Evolutionary conservation across 2,329 filamentous ascomycete genomes (phyloP).

Genomic region (Colletotrichum spaethianum): DNA sequence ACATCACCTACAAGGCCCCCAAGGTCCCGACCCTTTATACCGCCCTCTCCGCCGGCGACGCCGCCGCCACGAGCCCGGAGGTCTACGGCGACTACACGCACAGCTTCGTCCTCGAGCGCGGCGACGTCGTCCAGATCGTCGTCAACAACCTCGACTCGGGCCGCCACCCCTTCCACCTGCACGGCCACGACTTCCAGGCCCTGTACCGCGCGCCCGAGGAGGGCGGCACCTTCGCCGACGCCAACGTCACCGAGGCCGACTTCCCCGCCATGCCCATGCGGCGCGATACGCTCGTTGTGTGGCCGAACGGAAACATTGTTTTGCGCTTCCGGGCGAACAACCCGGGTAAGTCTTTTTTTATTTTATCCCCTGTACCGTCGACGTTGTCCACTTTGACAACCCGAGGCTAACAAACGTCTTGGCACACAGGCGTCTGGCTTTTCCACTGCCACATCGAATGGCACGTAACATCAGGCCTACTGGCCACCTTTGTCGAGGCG

Average conservation of each 20-base stretch:
- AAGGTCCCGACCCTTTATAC: conserved; percentile 88
- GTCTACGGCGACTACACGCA: conserved; percentile 79
- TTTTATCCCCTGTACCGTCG: conserved; percentile 41
- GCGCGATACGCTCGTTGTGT: conserved; percentile 77
- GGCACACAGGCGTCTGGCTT: conserved; percentile 70
- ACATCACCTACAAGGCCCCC: conserved; percentile 80
- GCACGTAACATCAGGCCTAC: conserved; percentile 78
- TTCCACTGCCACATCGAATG: conserved; percentile 89
- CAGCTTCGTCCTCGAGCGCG: conserved; percentile 76
- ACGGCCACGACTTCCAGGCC: conserved; percentile 82
- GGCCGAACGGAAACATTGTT: conserved; percentile 77
- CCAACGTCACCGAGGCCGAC: conserved; percentile 58
- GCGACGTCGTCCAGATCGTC: conserved; percentile 79
- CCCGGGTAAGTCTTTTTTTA: conserved; percentile 65
- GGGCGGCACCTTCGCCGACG: conserved; percentile 67
- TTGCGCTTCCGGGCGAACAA: conserved; percentile 79
- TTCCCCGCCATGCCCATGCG: conserved; percentile 73
- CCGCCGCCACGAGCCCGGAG: conserved; percentile 69
- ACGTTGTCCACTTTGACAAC: no score
- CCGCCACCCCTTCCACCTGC: conserved; percentile 83
- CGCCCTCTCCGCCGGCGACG: conserved; percentile 74
- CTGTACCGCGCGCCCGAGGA: conserved; percentile 73
- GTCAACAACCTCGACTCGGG: conserved; percentile 83
- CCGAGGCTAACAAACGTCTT: neutral
- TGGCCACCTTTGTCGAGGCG: conserved; percentile 75